Conservation (phyloP, 2,329 filamentous ascomycete genomes). For the Exophiala alcalophila region DNA sequence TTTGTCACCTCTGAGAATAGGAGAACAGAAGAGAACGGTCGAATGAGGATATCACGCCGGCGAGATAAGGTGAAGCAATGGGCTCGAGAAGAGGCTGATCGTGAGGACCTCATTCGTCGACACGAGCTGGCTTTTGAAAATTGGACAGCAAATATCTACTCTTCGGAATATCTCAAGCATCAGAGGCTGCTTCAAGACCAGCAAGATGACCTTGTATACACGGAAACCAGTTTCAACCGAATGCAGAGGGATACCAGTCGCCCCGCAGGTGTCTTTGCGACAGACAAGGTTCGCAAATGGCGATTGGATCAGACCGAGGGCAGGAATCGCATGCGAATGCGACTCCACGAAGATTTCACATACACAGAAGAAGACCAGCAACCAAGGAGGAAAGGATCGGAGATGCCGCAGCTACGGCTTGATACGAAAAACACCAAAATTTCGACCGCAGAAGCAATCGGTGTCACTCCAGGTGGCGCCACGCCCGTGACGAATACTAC, state of each 20-base stretch:
- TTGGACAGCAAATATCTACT: constrained; percentile 95
- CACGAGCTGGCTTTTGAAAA: constrained; percentile 83
- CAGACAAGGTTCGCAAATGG: constrained; percentile 68
- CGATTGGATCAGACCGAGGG: constrained; percentile 94
- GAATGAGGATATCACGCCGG: constrained; percentile 66
- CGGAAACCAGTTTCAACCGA: constrained; percentile 70
- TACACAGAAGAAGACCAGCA: constrained; percentile 58
- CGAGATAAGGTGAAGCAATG: constrained; percentile 79
- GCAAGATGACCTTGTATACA: constrained; percentile 80
- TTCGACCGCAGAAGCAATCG: constrained; percentile 43
- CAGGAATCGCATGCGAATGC: constrained; percentile 87
- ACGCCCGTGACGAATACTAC: constrained; percentile 21
- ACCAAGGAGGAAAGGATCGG: constrained; percentile 72
- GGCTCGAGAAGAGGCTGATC: constrained; percentile 65
- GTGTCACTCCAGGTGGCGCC: constrained; percentile 35
- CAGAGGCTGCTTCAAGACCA: constrained; percentile 88
- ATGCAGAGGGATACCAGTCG: constrained; percentile 75
- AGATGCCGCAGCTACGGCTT: constrained; percentile 46
- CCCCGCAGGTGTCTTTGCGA: constrained; percentile 76
- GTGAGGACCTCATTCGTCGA: constrained; percentile 70
- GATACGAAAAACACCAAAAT: constrained; percentile 44
- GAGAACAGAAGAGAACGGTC: constrained; percentile 72
- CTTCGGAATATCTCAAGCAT: constrained; percentile 86
- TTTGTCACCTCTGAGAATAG: constrained; percentile 82
- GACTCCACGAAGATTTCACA: constrained; percentile 69